Percentiles rank a stretch among this genome's conserved stretches.
phyloP scores from a whole-genome alignment of 2,329 filamentous ascomycete genomes.

The Epichloe scottii region DNA sequence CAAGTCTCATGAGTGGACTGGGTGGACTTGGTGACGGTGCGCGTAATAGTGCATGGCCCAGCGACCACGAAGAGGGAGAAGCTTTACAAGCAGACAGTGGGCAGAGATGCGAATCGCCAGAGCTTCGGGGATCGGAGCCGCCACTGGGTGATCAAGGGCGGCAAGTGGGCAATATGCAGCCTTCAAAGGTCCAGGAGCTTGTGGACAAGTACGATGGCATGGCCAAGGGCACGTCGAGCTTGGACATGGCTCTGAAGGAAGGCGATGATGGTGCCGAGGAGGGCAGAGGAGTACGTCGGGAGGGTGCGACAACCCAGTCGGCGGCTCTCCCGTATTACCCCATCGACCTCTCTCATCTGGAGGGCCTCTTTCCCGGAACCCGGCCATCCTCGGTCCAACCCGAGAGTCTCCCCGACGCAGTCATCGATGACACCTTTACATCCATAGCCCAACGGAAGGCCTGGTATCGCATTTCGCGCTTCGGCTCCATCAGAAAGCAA shows the following conservation, averaged over 20 bases:
- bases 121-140: constrained; percentile 4
- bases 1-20: neutral
- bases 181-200: constrained; percentile 36
- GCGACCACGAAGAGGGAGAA: neutral
- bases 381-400: constrained; percentile 15
- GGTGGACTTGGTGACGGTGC: neutral
- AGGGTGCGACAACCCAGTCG: constrained; percentile 1
- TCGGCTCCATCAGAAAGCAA: constrained; percentile 45
- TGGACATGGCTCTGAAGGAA: neutral
- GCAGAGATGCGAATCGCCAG: constrained; percentile 10
- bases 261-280: neutral
- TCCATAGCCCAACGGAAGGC: constrained; percentile 45
- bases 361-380: constrained; percentile 20
- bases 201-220: constrained; percentile 39
- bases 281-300: neutral
- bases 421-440: constrained; percentile 40
- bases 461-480: constrained; percentile 53
- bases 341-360: constrained; percentile 23
- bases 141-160: constrained; percentile 8
- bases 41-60: neutral
- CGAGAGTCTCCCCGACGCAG: constrained; percentile 29
- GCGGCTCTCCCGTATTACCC: constrained; percentile 11
- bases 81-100: neutral
- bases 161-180: constrained; percentile 13
- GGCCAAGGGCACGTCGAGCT: constrained; percentile 9